Conservation (phyloP, 306 rosid species). For the Erythrophleum fordii region DNA sequence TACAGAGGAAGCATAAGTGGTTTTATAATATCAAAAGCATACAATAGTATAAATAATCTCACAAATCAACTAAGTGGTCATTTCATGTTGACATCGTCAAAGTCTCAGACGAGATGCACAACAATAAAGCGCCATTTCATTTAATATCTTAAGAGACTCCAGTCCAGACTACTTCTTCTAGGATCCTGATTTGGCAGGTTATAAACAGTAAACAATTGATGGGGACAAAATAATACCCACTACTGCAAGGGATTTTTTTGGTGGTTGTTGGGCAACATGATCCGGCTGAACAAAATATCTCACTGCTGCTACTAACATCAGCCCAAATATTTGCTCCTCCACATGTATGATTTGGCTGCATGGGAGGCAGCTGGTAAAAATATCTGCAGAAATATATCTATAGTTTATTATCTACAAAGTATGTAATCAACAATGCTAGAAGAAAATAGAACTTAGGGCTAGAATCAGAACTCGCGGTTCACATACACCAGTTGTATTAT, state of each 20-base stretch:
- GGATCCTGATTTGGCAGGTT: background rate
- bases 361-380: slow-evolving; percentile 69
- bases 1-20: slow-evolving; percentile 1
- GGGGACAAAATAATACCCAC: slow-evolving; percentile 62
- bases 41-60: background rate
- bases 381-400: slow-evolving; percentile 54
- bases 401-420: background rate
- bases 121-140: background rate
- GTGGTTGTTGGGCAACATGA: slow-evolving; percentile 73
- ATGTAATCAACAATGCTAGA: background rate
- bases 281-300: slow-evolving; percentile 75
- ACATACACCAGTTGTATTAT: slow-evolving; percentile 66
- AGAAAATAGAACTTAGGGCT: background rate
- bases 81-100: background rate
- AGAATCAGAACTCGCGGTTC: slow-evolving; percentile 73
- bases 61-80: background rate
- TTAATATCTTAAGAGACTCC: background rate
- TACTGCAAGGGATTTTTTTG: slow-evolving; percentile 54
- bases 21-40: background rate
- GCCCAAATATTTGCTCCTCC: too few species aligned
- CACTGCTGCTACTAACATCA: slow-evolving; percentile 62
- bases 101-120: background rate
- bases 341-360: slow-evolving; percentile 70
- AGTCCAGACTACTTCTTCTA: slow-evolving; percentile 4
- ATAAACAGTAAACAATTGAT: slow-evolving; percentile 26